Evolutionary conservation across 2,329 filamentous ascomycete genomes (phyloP), one percentile per base, ranked within the genome.

Genomic region (Penicillium carneum): DNA sequence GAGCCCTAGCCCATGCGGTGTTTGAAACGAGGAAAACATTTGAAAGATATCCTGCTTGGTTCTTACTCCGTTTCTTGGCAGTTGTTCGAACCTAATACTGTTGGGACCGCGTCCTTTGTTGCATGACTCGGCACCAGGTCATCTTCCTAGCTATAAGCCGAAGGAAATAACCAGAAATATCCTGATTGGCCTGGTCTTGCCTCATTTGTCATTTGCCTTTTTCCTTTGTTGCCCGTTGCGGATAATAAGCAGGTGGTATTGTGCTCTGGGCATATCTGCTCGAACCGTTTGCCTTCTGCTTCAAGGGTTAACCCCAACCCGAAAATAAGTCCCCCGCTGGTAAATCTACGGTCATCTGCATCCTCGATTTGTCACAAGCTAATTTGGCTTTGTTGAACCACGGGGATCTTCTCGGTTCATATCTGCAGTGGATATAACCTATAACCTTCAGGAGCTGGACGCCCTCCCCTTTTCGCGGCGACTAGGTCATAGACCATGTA

Each of bases 401-500:
- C 48, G 41, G 34, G 48, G 31, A 18, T 31, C 23, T 10, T 33
- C 16, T 54, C 41, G 23, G 41, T 31, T 54, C 23, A 39, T 54
- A 59, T 54, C 41, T 46, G 23, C 41, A 34, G 39, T 58, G 20
- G 48, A 49, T 60, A 55, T 56, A 59, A 38, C 38, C 20, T 38
- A 55, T 56, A 59, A 31, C 45, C 20, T 38, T 33, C 18, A 33
- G 29, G 12, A 9, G 33, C 52, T 55, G 42, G 23, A 39, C n/a
- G 33, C 31, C 9, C 8, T 26, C 18, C 18, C 36, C 14, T 20
- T 12, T 12, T 29, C 18, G 16, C 29, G 20, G n/a, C 18, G 16
- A 39, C 46, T 23, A 18, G 29, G 23, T 26, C 26, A 29, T 51
- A 29, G 9, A 57, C 51, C 57, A 68, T 68, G 59, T 56, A 65